Evolutionary conservation across 306 rosid genomes (phyloP).

Genomic region (Malus asiatica): DNA sequence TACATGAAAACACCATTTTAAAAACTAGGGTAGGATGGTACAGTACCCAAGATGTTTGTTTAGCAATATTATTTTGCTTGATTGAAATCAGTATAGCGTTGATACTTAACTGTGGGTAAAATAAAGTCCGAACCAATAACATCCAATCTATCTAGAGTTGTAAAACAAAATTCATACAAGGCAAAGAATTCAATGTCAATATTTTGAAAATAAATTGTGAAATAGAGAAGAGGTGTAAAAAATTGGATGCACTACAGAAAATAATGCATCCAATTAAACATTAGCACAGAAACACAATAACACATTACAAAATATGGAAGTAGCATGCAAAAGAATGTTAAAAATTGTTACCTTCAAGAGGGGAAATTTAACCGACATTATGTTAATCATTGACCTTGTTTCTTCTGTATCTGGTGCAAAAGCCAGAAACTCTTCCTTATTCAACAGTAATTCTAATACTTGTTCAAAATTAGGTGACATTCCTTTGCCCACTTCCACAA

Average conservation of each 20-base stretch:
- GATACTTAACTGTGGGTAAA: not conserved
- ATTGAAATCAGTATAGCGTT: not conserved
- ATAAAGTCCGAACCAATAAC: not conserved
- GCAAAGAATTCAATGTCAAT: not conserved
- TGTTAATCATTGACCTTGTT: constrained; percentile 66
- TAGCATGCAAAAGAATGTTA: not conserved
- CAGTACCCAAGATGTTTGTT: not conserved
- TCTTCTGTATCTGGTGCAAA: constrained; percentile 67
- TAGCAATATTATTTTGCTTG: not conserved
- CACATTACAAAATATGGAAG: not conserved
- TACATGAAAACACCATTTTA: not conserved
- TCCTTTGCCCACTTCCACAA: constrained; percentile 88
- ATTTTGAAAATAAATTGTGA: not conserved
- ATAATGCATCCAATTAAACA: not conserved
- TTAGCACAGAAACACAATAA: not conserved
- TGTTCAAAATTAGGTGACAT: constrained; percentile 74
- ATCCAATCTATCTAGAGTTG: not conserved
- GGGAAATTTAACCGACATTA: constrained; percentile 67
- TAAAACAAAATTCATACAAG: not conserved
- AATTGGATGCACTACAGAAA: not conserved
- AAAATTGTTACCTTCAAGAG: constrained; percentile 52
- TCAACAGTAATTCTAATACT: constrained; percentile 50
- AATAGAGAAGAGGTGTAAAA: not conserved
- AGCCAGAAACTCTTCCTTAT: constrained; percentile 67
- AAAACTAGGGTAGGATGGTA: not conserved